Conservation (phyloP, 106 monocot genomes). For the Dendrobium nobile region DNA sequence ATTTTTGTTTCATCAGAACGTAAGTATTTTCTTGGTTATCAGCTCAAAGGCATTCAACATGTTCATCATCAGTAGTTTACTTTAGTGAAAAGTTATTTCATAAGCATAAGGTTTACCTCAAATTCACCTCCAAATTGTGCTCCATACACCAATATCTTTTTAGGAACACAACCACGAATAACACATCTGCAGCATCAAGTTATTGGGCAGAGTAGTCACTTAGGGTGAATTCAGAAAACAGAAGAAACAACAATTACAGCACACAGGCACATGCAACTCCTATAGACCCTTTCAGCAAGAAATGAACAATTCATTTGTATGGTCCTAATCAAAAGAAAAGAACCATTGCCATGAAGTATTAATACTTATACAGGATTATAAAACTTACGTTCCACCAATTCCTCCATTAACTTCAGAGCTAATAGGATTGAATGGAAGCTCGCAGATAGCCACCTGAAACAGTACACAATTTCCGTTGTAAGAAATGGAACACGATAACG, state of each 20-base stretch:
- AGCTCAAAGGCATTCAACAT: background rate
- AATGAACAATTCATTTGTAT: background rate
- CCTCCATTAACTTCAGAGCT: conserved; percentile 90
- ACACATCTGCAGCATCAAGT: conserved; percentile 66
- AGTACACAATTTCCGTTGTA: background rate
- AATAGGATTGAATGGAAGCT: conserved; percentile 97
- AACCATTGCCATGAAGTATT: background rate
- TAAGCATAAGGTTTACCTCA: conserved; percentile 43
- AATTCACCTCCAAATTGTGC: conserved; percentile 85
- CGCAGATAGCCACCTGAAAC: conserved; percentile 90
- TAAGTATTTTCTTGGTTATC: background rate
- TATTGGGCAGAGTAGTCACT: background rate
- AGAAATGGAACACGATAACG: background rate
- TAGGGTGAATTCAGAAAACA: background rate
- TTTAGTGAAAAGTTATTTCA: background rate
- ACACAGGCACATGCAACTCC: background rate
- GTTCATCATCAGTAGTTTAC: background rate
- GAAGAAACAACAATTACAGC: background rate
- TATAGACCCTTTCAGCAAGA: background rate
- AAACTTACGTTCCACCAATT: conserved; percentile 96
- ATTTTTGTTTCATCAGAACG: background rate
- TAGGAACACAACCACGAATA: conserved; percentile 98
- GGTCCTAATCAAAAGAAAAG: background rate
- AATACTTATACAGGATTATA: background rate
- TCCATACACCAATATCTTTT: conserved; percentile 97